Evolutionary conservation across 768 basidiomycete genomes (phyloP), one percentile per base, ranked within the genome.

Genomic region (Coprinellus aureogranulatus): DNA sequence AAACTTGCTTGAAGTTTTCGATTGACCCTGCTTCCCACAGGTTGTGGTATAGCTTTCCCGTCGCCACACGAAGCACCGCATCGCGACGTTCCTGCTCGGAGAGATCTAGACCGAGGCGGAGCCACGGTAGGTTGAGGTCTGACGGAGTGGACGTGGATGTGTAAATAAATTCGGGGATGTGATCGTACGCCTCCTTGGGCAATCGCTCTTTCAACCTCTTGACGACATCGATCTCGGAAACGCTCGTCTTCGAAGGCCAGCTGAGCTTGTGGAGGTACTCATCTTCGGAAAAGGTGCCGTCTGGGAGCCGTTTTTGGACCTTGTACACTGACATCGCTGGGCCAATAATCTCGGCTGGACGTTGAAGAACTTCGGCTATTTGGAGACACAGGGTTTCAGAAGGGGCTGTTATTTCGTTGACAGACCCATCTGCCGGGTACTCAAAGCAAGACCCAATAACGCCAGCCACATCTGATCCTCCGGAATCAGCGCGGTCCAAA

Each of bases 1-100:
- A 73, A 3, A 65, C 55, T 4, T 61, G 51, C 53, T 67, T 63
- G 61, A 75, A 71, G 27, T 67, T 65, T 18, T 64, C 62, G 0
- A 67, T 41, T 30, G 48, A 61, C 0, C 45, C 54, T 1, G 64
- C 66, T 22, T 66, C 57, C 64, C 66, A 65, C 9, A 72, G 55
- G 2, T 59, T 62, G 26, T 61, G 31, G 46, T 66, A 70, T 6
- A 55, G 50, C n/a, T 60, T 56, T 46, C 64, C 57, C 34, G 14
- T 34, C 34, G 14, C 14, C 6, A 6, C 34, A 34, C 34, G 34
- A 34, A 34, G 34, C 34, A 34, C 34, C 34, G 8, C 8, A 6
- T 27, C 30, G 22, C 39, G n/a, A 6, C 40, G 18, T n/a, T 42
- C 52, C 41, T n/a, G 10, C 41, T 16, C 16, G 20, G 5, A 10